Evolutionary conservation across 2,329 filamentous ascomycete species (phyloP), one percentile per base, ranked within the genome.

Genomic region (Neonectria faginata): DNA sequence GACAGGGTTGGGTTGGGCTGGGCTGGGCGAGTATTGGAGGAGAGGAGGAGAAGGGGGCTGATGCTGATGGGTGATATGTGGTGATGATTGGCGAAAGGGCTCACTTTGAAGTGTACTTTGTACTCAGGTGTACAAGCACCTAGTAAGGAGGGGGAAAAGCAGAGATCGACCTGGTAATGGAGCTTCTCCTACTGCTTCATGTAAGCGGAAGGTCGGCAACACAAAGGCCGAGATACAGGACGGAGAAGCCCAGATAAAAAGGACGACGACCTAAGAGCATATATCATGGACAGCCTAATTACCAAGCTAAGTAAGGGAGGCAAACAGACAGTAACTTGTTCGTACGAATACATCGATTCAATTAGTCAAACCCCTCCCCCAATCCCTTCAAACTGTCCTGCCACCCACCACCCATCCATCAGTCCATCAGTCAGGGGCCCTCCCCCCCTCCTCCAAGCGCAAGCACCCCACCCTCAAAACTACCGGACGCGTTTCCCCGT

Each of bases 401-500:
- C 27, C 47, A 50, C 27, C 27, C 47, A 50, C 27, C 9, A 29
- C n/a, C 45, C 45, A 29, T 18, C 45, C 25, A 33, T 51, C 48
- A 33, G 29, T 51, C 48, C 27, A 51, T 51, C 18, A 5, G n/a
- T 9, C 48, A 51, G 48, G 47, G 27, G 29, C 27, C n/a, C n/a
- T 20, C 29, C 12, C 25, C 45, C 25, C 45, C 45, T 29, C 48
- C 22, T 18, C 39, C 5, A 29, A 33, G 10, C 47, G 5, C 20
- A 18, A 14, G 27, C n/a, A 51, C 20, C 31, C 48, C 48, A 31
- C n/a, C 48, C 27, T 33, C 48, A n/a, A n/a, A 51, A 51, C 29
- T 51, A 33, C 48, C 47, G n/a, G 29, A 51, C 29, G 48, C 48
- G 47, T 33, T 12, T 31, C 11, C 48, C 27, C n/a, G 18, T 20